Percentiles rank a stretch among this genome's conserved stretches.
phyloP scores from a whole-genome alignment of 2,329 filamentous ascomycete genomes.

The Leptographium procerum region DNA sequence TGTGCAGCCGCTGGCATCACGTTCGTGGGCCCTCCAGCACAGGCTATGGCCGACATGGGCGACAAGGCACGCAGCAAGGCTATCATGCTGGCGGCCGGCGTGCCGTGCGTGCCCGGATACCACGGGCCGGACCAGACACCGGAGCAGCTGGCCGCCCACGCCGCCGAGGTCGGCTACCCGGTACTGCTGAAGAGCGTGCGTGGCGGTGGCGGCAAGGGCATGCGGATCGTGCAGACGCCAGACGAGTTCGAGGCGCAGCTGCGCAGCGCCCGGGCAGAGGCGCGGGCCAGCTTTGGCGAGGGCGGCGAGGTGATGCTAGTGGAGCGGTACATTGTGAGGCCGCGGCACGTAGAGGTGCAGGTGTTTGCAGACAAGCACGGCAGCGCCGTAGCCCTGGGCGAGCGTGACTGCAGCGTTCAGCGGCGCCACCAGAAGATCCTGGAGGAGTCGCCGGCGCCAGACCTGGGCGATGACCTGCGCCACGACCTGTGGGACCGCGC shows the following conservation, averaged over 20 bases:
- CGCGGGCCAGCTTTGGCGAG: constrained; percentile 69
- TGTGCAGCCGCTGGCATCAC: constrained; percentile 84
- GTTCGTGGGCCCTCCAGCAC: constrained; percentile 83
- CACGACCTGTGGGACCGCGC: constrained; percentile 56
- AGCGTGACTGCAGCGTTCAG: constrained; percentile 82
- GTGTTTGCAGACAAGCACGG: constrained; percentile 77
- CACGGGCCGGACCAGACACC: constrained; percentile 75
- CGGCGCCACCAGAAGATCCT: constrained; percentile 82
- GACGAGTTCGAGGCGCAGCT: constrained; percentile 62
- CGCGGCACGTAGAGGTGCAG: constrained; percentile 81
- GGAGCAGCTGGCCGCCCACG: constrained; percentile 49
- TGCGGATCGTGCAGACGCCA: constrained; percentile 60
- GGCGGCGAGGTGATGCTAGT: constrained; percentile 71
- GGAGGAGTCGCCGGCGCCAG: constrained; percentile 75
- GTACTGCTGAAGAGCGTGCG: constrained; percentile 72
- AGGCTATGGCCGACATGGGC: constrained; percentile 80
- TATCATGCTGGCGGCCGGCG: constrained; percentile 91
- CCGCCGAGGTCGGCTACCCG: constrained; percentile 56
- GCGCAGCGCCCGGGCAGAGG: constrained; percentile 62
- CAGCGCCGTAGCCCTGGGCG: constrained; percentile 71
- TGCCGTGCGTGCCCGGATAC: constrained; percentile 93
- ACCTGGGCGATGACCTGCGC: constrained; percentile 45
- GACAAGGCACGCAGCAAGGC: constrained; percentile 90
- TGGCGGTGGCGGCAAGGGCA: constrained; percentile 75
- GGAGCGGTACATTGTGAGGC: constrained; percentile 69